Conservation (phyloP, 768 basidiomycete genomes). For the Roridomyces roridus region DNA sequence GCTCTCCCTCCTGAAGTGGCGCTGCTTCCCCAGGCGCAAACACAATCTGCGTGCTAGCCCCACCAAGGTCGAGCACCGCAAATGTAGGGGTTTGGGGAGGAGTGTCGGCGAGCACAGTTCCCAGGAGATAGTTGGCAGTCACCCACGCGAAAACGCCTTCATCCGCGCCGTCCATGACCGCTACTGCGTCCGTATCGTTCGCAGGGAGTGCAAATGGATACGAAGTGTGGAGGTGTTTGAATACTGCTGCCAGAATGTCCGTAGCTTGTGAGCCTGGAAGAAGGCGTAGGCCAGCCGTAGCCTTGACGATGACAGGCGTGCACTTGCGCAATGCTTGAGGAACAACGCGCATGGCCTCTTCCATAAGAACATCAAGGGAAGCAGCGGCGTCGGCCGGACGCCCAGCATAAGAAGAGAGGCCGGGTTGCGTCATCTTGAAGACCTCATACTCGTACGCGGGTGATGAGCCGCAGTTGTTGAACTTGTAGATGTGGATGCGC, state of each 20-base stretch:
- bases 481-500: slow-evolving; percentile 99
- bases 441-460: slow-evolving; percentile 92
- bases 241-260: slow-evolving; percentile 80
- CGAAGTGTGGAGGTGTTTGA: slow-evolving; percentile 53
- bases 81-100: slow-evolving; percentile 60
- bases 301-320: slow-evolving; percentile 90
- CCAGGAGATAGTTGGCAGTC: slow-evolving; percentile 92
- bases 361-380: slow-evolving; percentile 79
- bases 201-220: slow-evolving; percentile 71
- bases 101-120: slow-evolving; percentile 66
- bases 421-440: slow-evolving; percentile 83
- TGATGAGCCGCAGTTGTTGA: slow-evolving; percentile 84
- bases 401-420: slow-evolving; percentile 69
- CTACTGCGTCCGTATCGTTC: slow-evolving; percentile 71
- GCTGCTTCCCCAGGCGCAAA: slow-evolving; percentile 81
- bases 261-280: slow-evolving; percentile 66
- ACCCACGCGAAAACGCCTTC: slow-evolving; percentile 99
- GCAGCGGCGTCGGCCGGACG: slow-evolving; percentile 75
- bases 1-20: slow-evolving; percentile 76
- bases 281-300: slow-evolving; percentile 85
- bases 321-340: slow-evolving; percentile 72
- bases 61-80: slow-evolving; percentile 95
- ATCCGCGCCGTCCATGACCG: slow-evolving; percentile 94
- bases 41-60: slow-evolving; percentile 97
- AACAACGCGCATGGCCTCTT: slow-evolving; percentile 80